Conservation (phyloP, 129 eudicot genomes). For the Lactuca sativa region DNA sequence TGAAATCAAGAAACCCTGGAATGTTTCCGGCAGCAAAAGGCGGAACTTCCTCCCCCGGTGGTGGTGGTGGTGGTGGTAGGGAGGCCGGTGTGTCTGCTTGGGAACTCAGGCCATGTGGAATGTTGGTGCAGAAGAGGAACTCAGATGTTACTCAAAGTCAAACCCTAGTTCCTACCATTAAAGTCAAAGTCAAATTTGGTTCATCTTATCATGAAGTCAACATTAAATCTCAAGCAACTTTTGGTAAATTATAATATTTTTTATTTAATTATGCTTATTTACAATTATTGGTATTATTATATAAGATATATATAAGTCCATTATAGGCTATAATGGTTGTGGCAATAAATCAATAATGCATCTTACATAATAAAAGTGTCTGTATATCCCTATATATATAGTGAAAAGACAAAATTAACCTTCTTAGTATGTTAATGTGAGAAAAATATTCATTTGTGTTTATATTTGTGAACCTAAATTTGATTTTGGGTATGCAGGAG, state of each 20-base stretch:
- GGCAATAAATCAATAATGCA: too few relatives aligned
- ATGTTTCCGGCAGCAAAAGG: slow-evolving; percentile 32
- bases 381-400: too few relatives aligned
- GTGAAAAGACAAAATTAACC: not conserved
- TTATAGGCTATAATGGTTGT: not conserved
- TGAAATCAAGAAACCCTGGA: slow-evolving; percentile 50
- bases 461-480: not conserved
- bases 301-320: not conserved
- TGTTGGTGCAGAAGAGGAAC: slow-evolving; percentile 89
- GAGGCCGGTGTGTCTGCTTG: slow-evolving; percentile 43
- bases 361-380: too few relatives aligned
- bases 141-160: slow-evolving; percentile 57
- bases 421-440: not conserved
- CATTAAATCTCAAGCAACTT: slow-evolving; percentile 75
- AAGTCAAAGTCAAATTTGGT: slow-evolving; percentile 76
- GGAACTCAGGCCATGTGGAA: slow-evolving; percentile 89
- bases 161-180: slow-evolving; percentile 47
- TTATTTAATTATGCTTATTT: not conserved
- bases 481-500: slow-evolving; percentile 50
- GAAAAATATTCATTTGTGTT: too few relatives aligned
- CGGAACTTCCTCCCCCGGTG: slow-evolving; percentile 23
- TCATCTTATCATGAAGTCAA: slow-evolving; percentile 61
- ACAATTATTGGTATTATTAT: not conserved
- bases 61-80: slow-evolving; percentile 33
- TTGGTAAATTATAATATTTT: slow-evolving; percentile 49